These are phyloP conservation scores for Rhodofomes roseus DNA, from an alignment of 1,284 basidiomycete species.

Conservation along the genomic window DNA sequence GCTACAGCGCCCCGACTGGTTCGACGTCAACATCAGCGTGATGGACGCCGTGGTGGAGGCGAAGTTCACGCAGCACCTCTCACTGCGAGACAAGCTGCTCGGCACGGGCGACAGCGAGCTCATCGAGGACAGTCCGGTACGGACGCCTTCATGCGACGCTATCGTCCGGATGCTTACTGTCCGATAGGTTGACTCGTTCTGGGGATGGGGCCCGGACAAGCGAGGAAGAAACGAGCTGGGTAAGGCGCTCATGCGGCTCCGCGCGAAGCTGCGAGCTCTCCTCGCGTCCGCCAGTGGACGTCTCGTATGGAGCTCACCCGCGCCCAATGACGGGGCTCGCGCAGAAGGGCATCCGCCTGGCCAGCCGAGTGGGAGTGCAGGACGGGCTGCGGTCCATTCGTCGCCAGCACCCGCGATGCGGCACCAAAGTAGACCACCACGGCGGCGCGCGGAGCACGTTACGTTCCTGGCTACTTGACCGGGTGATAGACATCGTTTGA, in stretches of 20 bases:
- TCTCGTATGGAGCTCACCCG: too few species aligned
- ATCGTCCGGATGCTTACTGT: background rate
- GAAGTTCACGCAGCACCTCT: constrained; percentile 27
- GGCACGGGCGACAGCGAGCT: constrained; percentile 22
- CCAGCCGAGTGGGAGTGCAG: too few species aligned
- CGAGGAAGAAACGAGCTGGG: constrained; percentile 67
- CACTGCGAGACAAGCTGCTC: constrained; percentile 19
- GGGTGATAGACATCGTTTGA: too few species aligned
- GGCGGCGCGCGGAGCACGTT: too few species aligned
- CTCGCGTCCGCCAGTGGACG: too few species aligned
- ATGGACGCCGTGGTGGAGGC: constrained; percentile 24
- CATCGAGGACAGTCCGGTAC: constrained; percentile 24
- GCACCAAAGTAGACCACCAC: too few species aligned
- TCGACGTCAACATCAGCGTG: constrained; percentile 18
- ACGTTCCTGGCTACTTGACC: too few species aligned
- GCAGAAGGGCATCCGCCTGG: too few species aligned
- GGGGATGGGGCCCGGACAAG: constrained; percentile 60
- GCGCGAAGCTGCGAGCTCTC: constrained; percentile 22
- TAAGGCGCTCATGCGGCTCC: constrained; percentile 57
- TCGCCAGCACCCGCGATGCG: too few species aligned
- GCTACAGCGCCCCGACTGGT: constrained; percentile 20
- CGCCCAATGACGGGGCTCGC: too few species aligned
- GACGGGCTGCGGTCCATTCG: too few species aligned
- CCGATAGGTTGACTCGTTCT: constrained; percentile 49
- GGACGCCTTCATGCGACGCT: background rate